Percentiles rank a stretch among this genome's conserved stretches.
phyloP scores from a whole-genome alignment of 139 green algal genomes.

The Micractinium conductrix region DNA sequence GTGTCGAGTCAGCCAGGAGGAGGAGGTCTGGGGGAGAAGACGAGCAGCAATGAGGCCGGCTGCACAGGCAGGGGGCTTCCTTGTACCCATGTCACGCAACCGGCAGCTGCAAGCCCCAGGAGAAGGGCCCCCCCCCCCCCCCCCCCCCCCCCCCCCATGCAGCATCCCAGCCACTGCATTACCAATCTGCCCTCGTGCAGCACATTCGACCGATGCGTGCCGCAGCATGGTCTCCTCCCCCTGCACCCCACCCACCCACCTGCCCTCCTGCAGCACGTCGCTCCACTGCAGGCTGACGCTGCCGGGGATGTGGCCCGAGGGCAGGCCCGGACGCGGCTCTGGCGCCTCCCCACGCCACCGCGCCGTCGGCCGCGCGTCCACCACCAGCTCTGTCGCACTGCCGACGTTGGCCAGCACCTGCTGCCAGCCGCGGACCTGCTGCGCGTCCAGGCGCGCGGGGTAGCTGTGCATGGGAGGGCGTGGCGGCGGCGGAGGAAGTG shows the following conservation, averaged over 20 bases:
- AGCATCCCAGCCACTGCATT: too few species aligned
- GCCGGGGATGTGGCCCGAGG: conserved; percentile 87
- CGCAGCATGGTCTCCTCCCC: too few species aligned
- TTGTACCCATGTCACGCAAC: too few species aligned
- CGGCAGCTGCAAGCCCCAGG: too few species aligned
- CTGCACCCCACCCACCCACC: not conserved
- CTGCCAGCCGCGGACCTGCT: conserved; percentile 58
- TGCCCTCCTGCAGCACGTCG: conserved; percentile 58
- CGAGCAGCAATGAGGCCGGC: not conserved
- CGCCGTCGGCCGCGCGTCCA: conserved; percentile 80
- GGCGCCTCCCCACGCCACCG: conserved; percentile 80
- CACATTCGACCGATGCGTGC: too few species aligned
- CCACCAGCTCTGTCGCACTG: conserved; percentile 57
- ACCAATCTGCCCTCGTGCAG: too few species aligned
- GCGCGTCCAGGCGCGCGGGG: conserved; percentile 24
- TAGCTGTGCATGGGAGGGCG: conserved; percentile 14
- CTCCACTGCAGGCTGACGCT: conserved; percentile 83
- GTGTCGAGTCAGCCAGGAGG: not conserved
- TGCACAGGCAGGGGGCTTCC: too few species aligned
- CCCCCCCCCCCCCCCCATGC: too few species aligned
- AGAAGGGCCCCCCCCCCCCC: too few species aligned
- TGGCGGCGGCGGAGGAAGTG: not conserved
- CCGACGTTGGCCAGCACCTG: conserved; percentile 68
- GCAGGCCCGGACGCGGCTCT: conserved; percentile 84
- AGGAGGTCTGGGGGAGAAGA: not conserved